These are phyloP conservation scores for Daldinia childiae DNA, from an alignment of 495 filamentous ascomycete genomes.

Conservation along the genomic window DNA sequence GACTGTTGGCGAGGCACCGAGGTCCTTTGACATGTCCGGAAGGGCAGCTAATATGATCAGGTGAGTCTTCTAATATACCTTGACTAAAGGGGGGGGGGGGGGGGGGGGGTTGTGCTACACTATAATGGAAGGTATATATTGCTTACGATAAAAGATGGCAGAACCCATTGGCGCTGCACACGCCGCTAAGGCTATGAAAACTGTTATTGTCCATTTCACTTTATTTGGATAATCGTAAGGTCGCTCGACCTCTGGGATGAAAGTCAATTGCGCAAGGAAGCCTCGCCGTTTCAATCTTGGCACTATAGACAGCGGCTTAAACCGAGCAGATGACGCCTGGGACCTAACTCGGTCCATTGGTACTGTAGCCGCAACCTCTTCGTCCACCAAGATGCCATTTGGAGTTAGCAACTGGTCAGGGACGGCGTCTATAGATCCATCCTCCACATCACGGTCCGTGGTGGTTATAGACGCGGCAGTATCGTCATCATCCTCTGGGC, in stretches of 20 bases:
- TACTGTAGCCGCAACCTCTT: constrained; percentile 28
- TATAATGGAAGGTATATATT: constrained; percentile 18
- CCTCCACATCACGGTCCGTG: constrained; percentile 20
- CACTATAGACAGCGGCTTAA: constrained; percentile 60
- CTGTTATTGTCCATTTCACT: constrained; percentile 88
- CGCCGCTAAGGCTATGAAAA: constrained; percentile 78
- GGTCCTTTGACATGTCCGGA: constrained; percentile 69
- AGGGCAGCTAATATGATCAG: constrained; percentile 69
- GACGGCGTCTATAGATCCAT: constrained; percentile 21
- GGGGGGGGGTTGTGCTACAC: constrained; percentile 1
- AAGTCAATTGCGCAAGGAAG: constrained; percentile 72
- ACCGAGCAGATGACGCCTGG: constrained; percentile 52
- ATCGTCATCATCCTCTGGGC: constrained; percentile 25
- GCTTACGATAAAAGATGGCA: constrained; percentile 83
- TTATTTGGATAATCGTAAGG: constrained; percentile 75
- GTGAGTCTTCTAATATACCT: constrained; percentile 24
- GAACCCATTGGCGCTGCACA: constrained; percentile 85
- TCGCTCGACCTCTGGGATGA: constrained; percentile 84
- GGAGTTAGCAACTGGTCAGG: constrained; percentile 26
- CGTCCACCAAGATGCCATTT: constrained; percentile 33
- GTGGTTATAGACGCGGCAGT: constrained; percentile 23
- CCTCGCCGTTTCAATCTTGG: constrained; percentile 76
- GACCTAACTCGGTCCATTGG: constrained; percentile 36
- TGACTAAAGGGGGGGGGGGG: background rate
- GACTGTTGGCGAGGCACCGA: constrained; percentile 72